These are phyloP conservation scores for Coffea eugenioides DNA, from an alignment of 257 asterid genomes.

Conservation along the genomic window DNA sequence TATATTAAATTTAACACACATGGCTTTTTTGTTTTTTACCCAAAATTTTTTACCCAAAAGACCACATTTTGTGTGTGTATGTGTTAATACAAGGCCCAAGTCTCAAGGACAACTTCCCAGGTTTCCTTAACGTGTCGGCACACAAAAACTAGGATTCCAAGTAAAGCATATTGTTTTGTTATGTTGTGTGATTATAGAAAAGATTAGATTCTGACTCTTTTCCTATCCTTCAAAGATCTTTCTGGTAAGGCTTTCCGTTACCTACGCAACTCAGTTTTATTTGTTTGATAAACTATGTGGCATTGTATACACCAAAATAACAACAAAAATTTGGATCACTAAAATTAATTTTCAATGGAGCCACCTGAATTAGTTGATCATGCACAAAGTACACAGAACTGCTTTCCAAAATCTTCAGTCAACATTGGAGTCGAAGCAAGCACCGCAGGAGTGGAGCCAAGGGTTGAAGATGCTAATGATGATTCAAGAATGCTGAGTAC, in stretches of 20 bases:
- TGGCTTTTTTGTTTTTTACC: no score
- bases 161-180: slow-evolving; percentile 20
- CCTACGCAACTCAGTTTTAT: slow-evolving; percentile 3
- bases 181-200: background rate
- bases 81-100: no score
- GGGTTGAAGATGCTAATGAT: background rate
- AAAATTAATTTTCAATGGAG: slow-evolving; percentile 15
- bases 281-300: background rate
- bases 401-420: background rate
- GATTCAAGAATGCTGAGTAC: background rate
- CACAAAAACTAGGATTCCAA: slow-evolving; percentile 21
- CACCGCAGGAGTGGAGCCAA: background rate
- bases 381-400: background rate
- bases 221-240: slow-evolving; percentile 1
- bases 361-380: slow-evolving; percentile 12
- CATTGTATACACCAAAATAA: background rate
- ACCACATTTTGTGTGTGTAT: no score
- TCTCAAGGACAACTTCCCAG: background rate
- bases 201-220: slow-evolving; percentile 18
- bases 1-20: no score
- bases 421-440: background rate
- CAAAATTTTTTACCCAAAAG: no score
- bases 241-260: background rate
- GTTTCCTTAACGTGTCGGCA: slow-evolving; percentile 17
- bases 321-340: background rate